Base-by-base conservation (phyloP, 2,329 filamentous ascomycete species). In the Chaetomium olivaceum region DNA sequence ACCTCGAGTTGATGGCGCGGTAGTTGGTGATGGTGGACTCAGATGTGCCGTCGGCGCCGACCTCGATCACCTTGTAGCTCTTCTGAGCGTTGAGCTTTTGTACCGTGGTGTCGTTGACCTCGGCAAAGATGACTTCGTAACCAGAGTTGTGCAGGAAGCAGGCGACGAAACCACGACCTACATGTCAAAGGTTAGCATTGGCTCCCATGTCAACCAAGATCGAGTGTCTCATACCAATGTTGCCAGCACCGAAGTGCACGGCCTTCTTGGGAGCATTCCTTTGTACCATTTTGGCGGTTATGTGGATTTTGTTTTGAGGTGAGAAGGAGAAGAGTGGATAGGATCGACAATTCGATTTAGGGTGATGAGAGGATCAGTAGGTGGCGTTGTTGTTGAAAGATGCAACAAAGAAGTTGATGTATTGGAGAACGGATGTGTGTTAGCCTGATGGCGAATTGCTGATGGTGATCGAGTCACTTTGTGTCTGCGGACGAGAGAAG, bases 121-220 rank as follows among this genome's bases (percentile, higher is more conserved):
- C 95, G 73, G 96, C 90, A 76, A 99, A 98, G 81, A 98, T 85
- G 74, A 99, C 94, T 76, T 97, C 92, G 78, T 93, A 99, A 76
- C 92, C 93, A 14, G 93, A 95, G 79, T 96, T 90, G 83, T 97
- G 92, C 50, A 98, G 87, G 81, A 97, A 95, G 80, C 92, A 92
- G 74, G 90, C 92, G 63, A 95, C 91, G 73, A 95, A 95, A 78
- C 92, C 91, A 77, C 90, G 89, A 78, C 85, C 81, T 83, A 54
- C 16, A 36, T 55, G 25, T 39, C 27, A 23, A 54, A 39, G 65
- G 71, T 69, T 70, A 74, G 71, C 55, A 14, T 48, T 3, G 3
- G 5, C 43, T 6, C 19, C 12, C 8, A 48, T 23, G 19, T 23
- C 29, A 55, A 29, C 6, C 21, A 46, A 19, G 2, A 11, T 29